These are phyloP conservation scores for Jaltomata sinuosa DNA, from an alignment of 257 asterid genomes.

Conservation along the genomic window DNA sequence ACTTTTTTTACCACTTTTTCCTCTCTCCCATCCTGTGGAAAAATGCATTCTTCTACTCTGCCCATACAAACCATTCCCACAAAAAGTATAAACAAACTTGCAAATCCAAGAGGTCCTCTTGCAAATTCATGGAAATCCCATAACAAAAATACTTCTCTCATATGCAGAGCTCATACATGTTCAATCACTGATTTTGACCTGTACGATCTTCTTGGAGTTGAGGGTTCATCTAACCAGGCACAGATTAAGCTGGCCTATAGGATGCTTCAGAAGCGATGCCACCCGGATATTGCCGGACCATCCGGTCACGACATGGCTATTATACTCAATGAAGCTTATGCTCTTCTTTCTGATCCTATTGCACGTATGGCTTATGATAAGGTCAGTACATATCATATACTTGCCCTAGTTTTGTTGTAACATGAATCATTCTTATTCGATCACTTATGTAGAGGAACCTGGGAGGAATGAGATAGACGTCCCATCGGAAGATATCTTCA, in stretches of 20 bases:
- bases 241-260: conserved; percentile 75
- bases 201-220: conserved; percentile 82
- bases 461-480: no score
- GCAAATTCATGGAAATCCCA: conserved; percentile 6
- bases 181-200: conserved; percentile 64
- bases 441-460: no score
- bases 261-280: conserved; percentile 79
- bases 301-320: conserved; percentile 93
- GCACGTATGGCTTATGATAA: conserved; percentile 70
- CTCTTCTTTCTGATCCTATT: conserved; percentile 65
- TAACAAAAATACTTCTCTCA: not conserved
- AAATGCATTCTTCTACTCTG: conserved; percentile 41
- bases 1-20: not conserved
- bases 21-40: not conserved
- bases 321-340: conserved; percentile 79
- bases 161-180: conserved; percentile 30
- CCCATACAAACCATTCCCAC: conserved; percentile 21
- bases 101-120: not conserved
- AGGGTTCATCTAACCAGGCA: conserved; percentile 39
- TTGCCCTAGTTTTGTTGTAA: not conserved
- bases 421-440: not conserved
- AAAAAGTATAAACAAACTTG: conserved; percentile 12
- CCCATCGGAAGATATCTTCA: no score
- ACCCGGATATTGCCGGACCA: conserved; percentile 87
- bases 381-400: conserved; percentile 28